Evolutionary conservation across 805 yeast genomes (phyloP).

Genomic region (Candida sithepensis): DNA sequence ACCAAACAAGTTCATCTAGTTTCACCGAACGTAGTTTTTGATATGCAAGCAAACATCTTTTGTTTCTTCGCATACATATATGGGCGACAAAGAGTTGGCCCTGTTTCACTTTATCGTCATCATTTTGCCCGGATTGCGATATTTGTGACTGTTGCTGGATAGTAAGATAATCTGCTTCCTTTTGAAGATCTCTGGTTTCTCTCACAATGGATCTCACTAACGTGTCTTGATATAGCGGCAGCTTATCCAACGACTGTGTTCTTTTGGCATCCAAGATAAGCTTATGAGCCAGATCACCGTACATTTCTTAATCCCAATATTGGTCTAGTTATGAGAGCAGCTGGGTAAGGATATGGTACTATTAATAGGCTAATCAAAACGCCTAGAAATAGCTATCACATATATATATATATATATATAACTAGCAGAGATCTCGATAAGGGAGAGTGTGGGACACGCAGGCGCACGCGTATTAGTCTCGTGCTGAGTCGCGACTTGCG

Average conservation of each 20-base stretch:
- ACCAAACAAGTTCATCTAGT: slow-evolving; percentile 70
- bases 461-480: too few species aligned
- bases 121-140: slow-evolving; percentile 15
- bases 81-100: slow-evolving; percentile 69
- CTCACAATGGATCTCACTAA: slow-evolving; percentile 63
- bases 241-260: slow-evolving; percentile 55
- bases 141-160: slow-evolving; percentile 15
- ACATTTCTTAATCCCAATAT: slow-evolving; percentile 48
- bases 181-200: slow-evolving; percentile 65
- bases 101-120: slow-evolving; percentile 45
- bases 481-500: too few species aligned
- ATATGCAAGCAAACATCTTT: slow-evolving; percentile 84
- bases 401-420: too few species aligned
- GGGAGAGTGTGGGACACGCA: too few species aligned
- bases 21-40: slow-evolving; percentile 67
- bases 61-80: slow-evolving; percentile 80
- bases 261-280: slow-evolving; percentile 84
- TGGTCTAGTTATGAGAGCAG: too few species aligned
- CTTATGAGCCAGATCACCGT: slow-evolving; percentile 83
- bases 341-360: too few species aligned
- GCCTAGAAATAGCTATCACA: too few species aligned
- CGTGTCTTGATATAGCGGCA: slow-evolving; percentile 73
- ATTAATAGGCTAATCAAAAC: too few species aligned
- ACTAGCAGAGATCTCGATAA: too few species aligned
- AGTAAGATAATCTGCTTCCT: slow-evolving; percentile 49